Base-by-base conservation (phyloP, 495 filamentous ascomycete genomes). In the Neurospora sp. region DNA sequence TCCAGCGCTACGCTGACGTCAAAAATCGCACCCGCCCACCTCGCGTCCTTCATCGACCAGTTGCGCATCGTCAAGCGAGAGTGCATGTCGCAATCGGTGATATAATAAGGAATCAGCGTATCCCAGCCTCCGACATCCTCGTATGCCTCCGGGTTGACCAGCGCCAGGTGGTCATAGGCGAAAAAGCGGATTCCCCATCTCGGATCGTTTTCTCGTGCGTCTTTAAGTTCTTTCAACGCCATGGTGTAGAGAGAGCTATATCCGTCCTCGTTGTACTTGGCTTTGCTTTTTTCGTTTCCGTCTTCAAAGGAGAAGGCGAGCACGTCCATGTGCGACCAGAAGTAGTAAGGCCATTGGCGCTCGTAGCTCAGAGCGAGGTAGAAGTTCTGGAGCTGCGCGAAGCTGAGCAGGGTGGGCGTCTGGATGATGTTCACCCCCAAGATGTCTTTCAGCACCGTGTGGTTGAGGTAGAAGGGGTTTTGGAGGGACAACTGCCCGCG, bases 301-400 rank as follows among this genome's bases (percentile, higher is more conserved):
- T 85, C 83, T 75, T 90, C 89, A 74, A 84, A 86, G 7, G 85
- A 85, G 34, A 90, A 81, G 4, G 83, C 86, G 1, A 88, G 76
- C 36, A 88, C 83, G 71, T 91, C 89, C 82, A 88, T 86, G 72
- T 89, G 88, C 43, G 82, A 83, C 83, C 87, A 90, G 79, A 89
- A 90, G 78, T 88, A 91, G 74, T 88, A 83, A 2, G 84, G 81
- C 84, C 86, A 88, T 9, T 89, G 79, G 73, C 86, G 83, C 9
- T 88, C 76, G 78, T 86, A 89, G 76, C 88, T 88, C 5, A 87
- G 74, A n/a, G 79, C 76, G 37, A 89, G 82, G 75, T 84, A 89
- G 78, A 88, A 91, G 77, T 91, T 91, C 73, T 91, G 89, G 36
- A 90, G 80, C 72, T 91, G 89, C 15, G 89, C 85, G 70, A 91